Evolutionary conservation across 2,329 filamentous ascomycete genomes (phyloP).

Genomic region (Phialemonium atrogriseum): DNA sequence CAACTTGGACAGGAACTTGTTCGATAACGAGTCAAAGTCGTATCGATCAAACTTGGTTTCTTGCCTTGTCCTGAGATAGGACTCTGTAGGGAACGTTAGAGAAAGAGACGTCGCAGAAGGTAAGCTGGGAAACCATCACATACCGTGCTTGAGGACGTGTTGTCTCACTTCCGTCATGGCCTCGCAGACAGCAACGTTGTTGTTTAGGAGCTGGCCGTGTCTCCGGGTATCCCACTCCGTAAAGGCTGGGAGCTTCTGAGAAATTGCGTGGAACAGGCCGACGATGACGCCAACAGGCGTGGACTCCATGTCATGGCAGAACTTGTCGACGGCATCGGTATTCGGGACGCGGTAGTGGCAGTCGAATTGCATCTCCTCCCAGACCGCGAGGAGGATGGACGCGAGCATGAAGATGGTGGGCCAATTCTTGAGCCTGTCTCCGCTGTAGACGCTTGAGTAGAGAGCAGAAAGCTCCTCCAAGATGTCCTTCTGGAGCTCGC

Average conservation of each 20-base stretch:
- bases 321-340: conserved; percentile 77
- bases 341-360: conserved; percentile 93
- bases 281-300: conserved; percentile 94
- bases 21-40: conserved; percentile 91
- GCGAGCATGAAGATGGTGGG: conserved; percentile 97
- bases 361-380: conserved; percentile 99
- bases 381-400: conserved; percentile 84
- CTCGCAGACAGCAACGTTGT: conserved; percentile 86
- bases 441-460: conserved; percentile 97
- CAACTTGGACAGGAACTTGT: conserved; percentile 94
- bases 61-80: conserved; percentile 73
- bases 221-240: conserved; percentile 90
- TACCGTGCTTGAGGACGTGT: conserved; percentile 91
- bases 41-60: conserved; percentile 79
- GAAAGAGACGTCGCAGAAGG: not conserved
- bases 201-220: conserved; percentile 84
- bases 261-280: conserved; percentile 94
- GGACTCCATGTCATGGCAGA: conserved; percentile 94
- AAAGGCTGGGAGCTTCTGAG: conserved; percentile 87
- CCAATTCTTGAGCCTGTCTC: conserved; percentile 97
- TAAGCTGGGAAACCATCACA: conserved; percentile 24
- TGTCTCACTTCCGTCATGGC: conserved; percentile 93
- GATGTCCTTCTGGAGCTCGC: conserved; percentile 91
- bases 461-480: conserved; percentile 85
- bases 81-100: conserved; percentile 58